Base-by-base conservation (phyloP, 176 grass and related monocot genomes). In the Bonia amplexicaulis region DNA sequence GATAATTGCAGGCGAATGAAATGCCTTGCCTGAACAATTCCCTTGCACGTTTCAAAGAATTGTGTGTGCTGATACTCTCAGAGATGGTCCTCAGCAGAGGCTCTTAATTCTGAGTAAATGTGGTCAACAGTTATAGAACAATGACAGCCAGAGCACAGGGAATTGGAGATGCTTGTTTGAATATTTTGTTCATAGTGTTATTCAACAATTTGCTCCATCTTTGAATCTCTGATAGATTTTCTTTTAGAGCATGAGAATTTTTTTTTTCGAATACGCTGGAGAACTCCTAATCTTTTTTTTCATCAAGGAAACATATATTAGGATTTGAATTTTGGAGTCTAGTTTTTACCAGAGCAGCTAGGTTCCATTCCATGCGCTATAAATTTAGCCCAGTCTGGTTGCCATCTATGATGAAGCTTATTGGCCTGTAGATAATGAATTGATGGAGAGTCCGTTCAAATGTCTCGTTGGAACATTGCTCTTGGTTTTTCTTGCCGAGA, bases 391-490 rank as follows among this genome's bases (percentile, higher is more conserved):
- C 10, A 11, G n/a, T 31, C 12, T 52, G 12, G 17, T 29, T 58
- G 62, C 16, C 39, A 2, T 66, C 10, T 44, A 61, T 70, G 63
- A 88, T 49, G 63, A 81, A 39, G 6, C 67, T 44, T 26, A 61
- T 54, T 35, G 84, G 8, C 69, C 58, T 87, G 75, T 37, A 64
- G 57, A 87, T 48, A 23, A 25, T 60, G 51, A 51, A 62, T 62
- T 39, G 44, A 60, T 61, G 72, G 45, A 8, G 84, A 49, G 84
- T 64, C 53, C 42, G 20, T 78, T 69, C 73, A 35, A 71, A 47
- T 76, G 73, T 31, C 12, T 64, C 40, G 25, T 88, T 82, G 86
- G 86, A 88, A 35, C 72, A 70, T 82, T 88, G 72, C 72, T 71
- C 64, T 83, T 83, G 63, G 72, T 71, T 83, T 82, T 42, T 41